A percentile compares a stretch with the other conserved stretches of the same genome.
phyloP scores from a whole-genome alignment of 257 asterid genomes.

The Gentiana macrophylla region DNA sequence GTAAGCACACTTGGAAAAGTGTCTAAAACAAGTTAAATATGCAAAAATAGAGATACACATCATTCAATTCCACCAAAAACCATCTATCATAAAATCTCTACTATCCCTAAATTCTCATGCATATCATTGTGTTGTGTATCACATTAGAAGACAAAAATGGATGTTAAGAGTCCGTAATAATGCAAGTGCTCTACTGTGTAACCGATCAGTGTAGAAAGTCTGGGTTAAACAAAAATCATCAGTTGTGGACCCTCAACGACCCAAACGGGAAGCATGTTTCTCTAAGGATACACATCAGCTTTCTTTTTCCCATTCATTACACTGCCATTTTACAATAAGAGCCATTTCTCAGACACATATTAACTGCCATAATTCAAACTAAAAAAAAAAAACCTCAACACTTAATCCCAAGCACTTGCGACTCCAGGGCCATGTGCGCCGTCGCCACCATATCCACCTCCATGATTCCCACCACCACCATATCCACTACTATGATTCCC shows the following conservation, averaged over 20 bases:
- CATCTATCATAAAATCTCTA: no score
- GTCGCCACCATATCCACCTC: slow-evolving; percentile 46
- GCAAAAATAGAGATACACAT: neutral
- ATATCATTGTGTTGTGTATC: no score
- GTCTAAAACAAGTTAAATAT: neutral
- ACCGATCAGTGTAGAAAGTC: no score
- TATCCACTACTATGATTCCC: neutral
- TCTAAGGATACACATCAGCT: neutral
- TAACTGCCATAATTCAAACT: slow-evolving; percentile 7
- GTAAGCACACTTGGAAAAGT: no score
- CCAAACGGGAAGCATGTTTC: slow-evolving; percentile 3
- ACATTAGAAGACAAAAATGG: no score
- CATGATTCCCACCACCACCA: slow-evolving; percentile 6
- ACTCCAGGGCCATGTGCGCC: slow-evolving; percentile 22
- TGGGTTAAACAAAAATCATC: neutral
- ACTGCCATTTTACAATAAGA: neutral
- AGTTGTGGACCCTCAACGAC: neutral
- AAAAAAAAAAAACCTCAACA: neutral
- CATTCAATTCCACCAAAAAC: neutral
- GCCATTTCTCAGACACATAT: slow-evolving; percentile 12
- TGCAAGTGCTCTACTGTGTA: no score
- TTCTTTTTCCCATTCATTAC: neutral
- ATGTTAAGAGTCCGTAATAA: no score
- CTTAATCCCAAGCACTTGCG: slow-evolving; percentile 23
- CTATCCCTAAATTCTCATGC: no score